Evolutionary conservation across 2,329 filamentous ascomycete genomes (phyloP).

Genomic region (Bimuria novae-zelandiae): DNA sequence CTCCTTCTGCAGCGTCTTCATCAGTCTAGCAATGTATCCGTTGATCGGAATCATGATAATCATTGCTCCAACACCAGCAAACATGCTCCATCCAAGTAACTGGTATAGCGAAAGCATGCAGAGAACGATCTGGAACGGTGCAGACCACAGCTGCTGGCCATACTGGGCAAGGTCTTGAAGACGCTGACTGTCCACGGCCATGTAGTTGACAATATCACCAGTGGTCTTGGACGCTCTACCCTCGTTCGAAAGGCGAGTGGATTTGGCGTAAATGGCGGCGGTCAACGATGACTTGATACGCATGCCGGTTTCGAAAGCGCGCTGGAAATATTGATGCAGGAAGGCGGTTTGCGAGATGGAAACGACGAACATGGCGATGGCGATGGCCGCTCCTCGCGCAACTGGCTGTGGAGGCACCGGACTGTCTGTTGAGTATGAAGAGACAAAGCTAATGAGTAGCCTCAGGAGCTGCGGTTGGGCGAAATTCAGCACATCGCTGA

Average conservation of each 20-base stretch:
- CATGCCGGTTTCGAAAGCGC: constrained; percentile 95
- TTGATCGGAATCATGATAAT: constrained; percentile 97
- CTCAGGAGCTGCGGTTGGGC: constrained; percentile 88
- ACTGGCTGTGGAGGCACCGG: constrained; percentile 68
- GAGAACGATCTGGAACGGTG: constrained; percentile 92
- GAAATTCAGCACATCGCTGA: constrained; percentile 85
- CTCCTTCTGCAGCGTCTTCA: constrained; percentile 91
- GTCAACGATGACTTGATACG: constrained; percentile 89
- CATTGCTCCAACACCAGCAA: constrained; percentile 94
- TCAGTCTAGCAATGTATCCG: constrained; percentile 85
- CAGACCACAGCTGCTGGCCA: constrained; percentile 93
- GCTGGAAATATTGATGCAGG: constrained; percentile 97
- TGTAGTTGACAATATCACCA: constrained; percentile 98
- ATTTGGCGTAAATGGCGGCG: constrained; percentile 90
- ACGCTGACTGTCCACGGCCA: constrained; percentile 97
- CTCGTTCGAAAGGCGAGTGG: constrained; percentile 88
- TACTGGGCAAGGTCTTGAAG: constrained; percentile 95
- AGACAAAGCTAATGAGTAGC: constrained; percentile 80
- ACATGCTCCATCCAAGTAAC: constrained; percentile 92
- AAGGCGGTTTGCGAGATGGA: constrained; percentile 85
- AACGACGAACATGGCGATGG: constrained; percentile 87
- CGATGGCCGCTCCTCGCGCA: constrained; percentile 83
- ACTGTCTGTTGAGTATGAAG: constrained; percentile 68
- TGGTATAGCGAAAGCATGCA: constrained; percentile 97
- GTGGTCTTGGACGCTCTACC: constrained; percentile 87